Evolutionary conservation across 306 rosid species (phyloP).

Genomic region (Biancaea sappan): DNA sequence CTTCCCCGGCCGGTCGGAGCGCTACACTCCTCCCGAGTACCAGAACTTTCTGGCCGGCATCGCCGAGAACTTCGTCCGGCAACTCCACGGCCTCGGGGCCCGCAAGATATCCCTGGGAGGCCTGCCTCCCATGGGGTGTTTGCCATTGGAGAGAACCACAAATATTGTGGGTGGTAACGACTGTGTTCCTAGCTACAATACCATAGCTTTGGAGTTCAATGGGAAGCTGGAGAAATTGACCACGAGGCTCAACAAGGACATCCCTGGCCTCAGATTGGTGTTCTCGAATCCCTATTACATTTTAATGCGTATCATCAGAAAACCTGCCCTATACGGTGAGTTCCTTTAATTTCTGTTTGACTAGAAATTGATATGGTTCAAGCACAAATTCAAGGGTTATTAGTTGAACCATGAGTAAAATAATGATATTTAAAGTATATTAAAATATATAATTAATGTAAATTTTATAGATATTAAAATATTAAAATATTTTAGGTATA

Average conservation of each 20-base stretch:
- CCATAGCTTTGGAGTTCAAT: constrained; percentile 49
- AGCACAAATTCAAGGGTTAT: no score
- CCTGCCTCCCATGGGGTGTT: constrained; percentile 83
- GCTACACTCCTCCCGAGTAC: constrained; percentile 49
- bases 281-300: constrained; percentile 42
- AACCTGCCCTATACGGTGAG: constrained; percentile 44
- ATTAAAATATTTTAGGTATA: no score
- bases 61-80: constrained; percentile 50
- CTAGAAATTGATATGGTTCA: no score
- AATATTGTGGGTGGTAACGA: constrained; percentile 44
- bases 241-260: constrained; percentile 37
- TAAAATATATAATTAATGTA: no score
- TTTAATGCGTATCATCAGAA: constrained; percentile 33
- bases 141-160: constrained; percentile 74
- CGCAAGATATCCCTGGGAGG: constrained; percentile 66
- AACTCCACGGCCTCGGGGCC: constrained; percentile 59
- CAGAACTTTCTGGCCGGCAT: constrained; percentile 52
- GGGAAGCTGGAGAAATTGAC: constrained; percentile 42
- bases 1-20: constrained; percentile 42
- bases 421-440: no score
- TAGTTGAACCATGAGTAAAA: no score
- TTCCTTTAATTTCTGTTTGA: no score
- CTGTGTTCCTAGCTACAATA: constrained; percentile 43
- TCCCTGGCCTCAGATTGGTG: constrained; percentile 42
- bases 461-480: no score